Base-by-base conservation (phyloP, 805 yeast species). In the Ogataea polymorpha region DNA sequence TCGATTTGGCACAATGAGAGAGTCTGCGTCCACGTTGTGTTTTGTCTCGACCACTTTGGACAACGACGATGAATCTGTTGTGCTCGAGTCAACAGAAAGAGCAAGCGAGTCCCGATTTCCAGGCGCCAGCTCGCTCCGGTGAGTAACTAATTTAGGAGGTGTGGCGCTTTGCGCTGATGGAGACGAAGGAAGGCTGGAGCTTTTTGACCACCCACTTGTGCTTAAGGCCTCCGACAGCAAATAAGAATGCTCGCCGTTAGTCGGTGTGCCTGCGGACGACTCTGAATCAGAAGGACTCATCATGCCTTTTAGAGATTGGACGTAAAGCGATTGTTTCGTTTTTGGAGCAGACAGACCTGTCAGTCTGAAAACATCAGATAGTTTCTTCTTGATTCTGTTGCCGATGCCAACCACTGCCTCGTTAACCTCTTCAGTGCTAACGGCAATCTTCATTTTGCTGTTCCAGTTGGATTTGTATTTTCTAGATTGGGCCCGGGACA, bases 381-480 rank as follows among this genome's bases (percentile, higher is more conserved):
- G 54, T 18, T 75, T 72, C 43, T 69, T 72, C 50, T 70, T 77
- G 31, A 87, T 70, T 40, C 81, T 71, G 37, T 78, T 74, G 6
- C 89, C 90, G 35, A 88, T 72, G n/a, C 96, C 96, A 25, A 81
- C 74, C 3, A 88, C 88, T 1, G 96, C 96, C 46, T 79, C 75
- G 47, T 80, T 75, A 6, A 86, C 73, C 45, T 88, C 96, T 42
- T 80, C 82, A 34, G 70, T 74, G 2, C 82, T 71, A 6, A 84
- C 81, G 26, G 74, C 74, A 37, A 82, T 79, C 53, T 70, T 75
- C 66, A 55, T 62, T 9, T 53, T 53, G 14, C 43, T 53, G 20
- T 49, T 47, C 63, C 63, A 61, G 35, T 57, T 57, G 3, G 56
- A 33, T 3, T 50, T 47, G 39, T 62, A 63, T 32, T 58, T 53